These are phyloP conservation scores for Pichia membranifaciens DNA, from an alignment of 805 yeast species.

Conservation along the genomic window DNA sequence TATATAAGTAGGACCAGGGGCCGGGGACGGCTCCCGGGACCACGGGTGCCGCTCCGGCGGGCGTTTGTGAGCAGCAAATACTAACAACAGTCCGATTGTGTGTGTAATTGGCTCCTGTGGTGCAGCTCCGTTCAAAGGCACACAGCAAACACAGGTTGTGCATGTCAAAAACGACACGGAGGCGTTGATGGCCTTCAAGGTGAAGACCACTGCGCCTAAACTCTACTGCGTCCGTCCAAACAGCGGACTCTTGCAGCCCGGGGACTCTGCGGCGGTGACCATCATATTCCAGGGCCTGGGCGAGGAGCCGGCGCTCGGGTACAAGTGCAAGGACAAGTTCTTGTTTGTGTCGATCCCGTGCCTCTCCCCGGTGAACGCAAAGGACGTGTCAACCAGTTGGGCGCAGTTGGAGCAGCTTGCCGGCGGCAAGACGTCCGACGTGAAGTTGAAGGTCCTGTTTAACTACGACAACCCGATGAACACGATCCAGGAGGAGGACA, in stretches of 20 bases:
- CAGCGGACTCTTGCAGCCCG: conserved; percentile 75
- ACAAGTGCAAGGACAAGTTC: conserved; percentile 87
- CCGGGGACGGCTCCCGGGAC: too few species aligned
- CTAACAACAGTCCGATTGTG: too few species aligned
- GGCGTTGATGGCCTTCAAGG: conserved; percentile 77
- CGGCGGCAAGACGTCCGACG: conserved; percentile 21
- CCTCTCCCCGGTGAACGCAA: conserved; percentile 49
- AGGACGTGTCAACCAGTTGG: conserved; percentile 66
- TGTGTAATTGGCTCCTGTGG: background rate
- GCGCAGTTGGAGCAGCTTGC: conserved; percentile 58
- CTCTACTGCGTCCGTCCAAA: conserved; percentile 94
- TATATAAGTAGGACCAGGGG: too few species aligned
- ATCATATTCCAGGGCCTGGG: conserved; percentile 81
- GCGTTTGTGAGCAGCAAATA: too few species aligned
- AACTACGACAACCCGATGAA: conserved; percentile 26
- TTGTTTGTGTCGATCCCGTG: conserved; percentile 82
- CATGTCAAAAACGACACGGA: conserved; percentile 50
- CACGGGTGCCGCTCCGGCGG: too few species aligned
- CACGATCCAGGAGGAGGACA: conserved; percentile 29
- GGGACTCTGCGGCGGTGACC: conserved; percentile 63
- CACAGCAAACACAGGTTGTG: conserved; percentile 60
- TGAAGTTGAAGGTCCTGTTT: conserved; percentile 30
- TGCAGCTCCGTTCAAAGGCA: conserved; percentile 63
- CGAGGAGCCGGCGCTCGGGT: conserved; percentile 66
- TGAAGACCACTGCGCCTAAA: conserved; percentile 97